Evolutionary conservation across 768 basidiomycete species (phyloP).

Genomic region (Plicaturopsis crispa): DNA sequence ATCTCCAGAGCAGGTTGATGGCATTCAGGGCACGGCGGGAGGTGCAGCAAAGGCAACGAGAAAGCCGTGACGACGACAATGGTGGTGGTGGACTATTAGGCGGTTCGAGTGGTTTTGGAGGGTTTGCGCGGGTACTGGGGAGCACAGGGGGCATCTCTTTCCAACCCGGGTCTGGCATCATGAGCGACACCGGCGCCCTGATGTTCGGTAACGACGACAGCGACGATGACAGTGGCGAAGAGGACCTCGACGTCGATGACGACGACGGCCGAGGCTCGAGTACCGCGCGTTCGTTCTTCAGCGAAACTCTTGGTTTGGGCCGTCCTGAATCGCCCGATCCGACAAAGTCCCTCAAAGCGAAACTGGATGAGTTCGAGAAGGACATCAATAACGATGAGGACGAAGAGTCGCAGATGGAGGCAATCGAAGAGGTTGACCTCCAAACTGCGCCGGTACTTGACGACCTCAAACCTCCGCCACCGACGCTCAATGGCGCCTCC

Average conservation of each 20-base stretch:
- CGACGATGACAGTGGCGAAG: slow-evolving; percentile 54
- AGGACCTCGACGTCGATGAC: slow-evolving; percentile 31
- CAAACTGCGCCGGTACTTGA: slow-evolving; percentile 24
- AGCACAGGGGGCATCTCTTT: slow-evolving; percentile 61
- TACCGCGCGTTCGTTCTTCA: slow-evolving; percentile 36
- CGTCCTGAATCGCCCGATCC: slow-evolving; percentile 41
- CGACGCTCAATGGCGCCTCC: slow-evolving; percentile 38
- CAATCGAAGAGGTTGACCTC: slow-evolving; percentile 30
- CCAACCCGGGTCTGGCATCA: slow-evolving; percentile 43
- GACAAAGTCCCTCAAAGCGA: slow-evolving; percentile 48
- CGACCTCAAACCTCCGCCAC: slow-evolving; percentile 37
- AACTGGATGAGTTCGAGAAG: slow-evolving; percentile 56
- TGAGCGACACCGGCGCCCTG: slow-evolving; percentile 39
- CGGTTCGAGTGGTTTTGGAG: slow-evolving; percentile 28
- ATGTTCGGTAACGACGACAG: slow-evolving; percentile 65
- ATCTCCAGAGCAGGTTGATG: slow-evolving; percentile 53
- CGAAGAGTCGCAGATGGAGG: slow-evolving; percentile 10
- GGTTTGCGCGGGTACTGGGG: slow-evolving; percentile 50
- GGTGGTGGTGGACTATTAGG: slow-evolving; percentile 27
- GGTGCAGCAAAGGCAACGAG: too few species aligned
- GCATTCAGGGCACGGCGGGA: slow-evolving; percentile 58
- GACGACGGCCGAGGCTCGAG: slow-evolving; percentile 14
- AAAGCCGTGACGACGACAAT: slow-evolving; percentile 33
- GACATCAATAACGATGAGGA: slow-evolving; percentile 30
- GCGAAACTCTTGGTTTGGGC: slow-evolving; percentile 36